These are phyloP conservation scores for Lyophyllum shimeji DNA, from an alignment of 768 basidiomycete species.

Conservation along the genomic window DNA sequence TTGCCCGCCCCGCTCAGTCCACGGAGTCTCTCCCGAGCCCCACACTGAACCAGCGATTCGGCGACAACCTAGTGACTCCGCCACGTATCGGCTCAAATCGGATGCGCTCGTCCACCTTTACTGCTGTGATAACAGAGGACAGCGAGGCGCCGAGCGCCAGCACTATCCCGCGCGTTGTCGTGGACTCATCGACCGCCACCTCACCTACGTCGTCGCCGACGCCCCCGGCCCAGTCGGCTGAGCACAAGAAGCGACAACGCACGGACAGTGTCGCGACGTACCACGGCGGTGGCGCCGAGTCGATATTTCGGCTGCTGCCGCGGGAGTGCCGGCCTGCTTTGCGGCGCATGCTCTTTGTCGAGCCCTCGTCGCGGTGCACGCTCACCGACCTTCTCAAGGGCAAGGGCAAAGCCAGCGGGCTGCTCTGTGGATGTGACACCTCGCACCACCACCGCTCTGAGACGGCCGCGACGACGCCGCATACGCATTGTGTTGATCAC, in stretches of 20 bases:
- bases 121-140: slow-evolving; percentile 10
- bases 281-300: slow-evolving; percentile 79
- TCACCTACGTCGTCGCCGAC: slow-evolving; percentile 2
- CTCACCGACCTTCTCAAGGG: slow-evolving; percentile 90
- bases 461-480: slow-evolving; percentile 16
- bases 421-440: slow-evolving; percentile 77
- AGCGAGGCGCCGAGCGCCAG: slow-evolving; percentile 1
- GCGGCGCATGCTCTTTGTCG: slow-evolving; percentile 91
- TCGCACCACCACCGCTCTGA: slow-evolving; percentile 9
- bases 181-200: slow-evolving; percentile 6
- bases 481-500: slow-evolving; percentile 58
- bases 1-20: slow-evolving; percentile 74
- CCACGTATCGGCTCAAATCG: slow-evolving; percentile 12
- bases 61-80: slow-evolving; percentile 35
- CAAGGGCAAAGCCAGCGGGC: slow-evolving; percentile 65
- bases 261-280: slow-evolving; percentile 62
- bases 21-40: slow-evolving; percentile 64
- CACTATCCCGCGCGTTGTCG: slow-evolving; percentile 13
- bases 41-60: slow-evolving; percentile 14
- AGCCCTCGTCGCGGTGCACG: slow-evolving; percentile 87
- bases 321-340: slow-evolving; percentile 89
- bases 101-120: slow-evolving; percentile 14
- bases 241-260: slow-evolving; percentile 28
- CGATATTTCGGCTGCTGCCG: slow-evolving; percentile 93
- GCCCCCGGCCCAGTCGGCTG: neutral